Evolutionary conservation across 208 protist genomes (phyloP), one percentile per base, ranked within the genome.

Genomic region (Wallacemonas sp.): DNA sequence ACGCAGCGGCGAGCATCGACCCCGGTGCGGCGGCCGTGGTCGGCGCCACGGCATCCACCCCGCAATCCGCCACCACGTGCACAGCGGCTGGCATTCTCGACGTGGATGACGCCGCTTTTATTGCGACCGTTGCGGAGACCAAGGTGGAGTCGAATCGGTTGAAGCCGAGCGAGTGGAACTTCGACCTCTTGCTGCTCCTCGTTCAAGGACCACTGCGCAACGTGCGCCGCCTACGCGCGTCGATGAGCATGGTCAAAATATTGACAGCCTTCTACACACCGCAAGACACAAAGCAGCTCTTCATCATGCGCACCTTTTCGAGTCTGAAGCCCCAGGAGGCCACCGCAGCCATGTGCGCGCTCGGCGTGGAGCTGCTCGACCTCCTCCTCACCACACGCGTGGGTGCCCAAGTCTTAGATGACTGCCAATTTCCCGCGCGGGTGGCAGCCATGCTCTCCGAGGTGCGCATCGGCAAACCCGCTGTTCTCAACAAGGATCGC

Each of bases 231-330:
- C 79, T 96, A 55, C 76, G 81, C 17, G 66, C 64, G 5, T 73
- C 77, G 9, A 81, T 66, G 17, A 39, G 64, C 34, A 70, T 92
- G 47, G 59, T 96, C 26, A 72, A 83, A 42, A 70, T 68, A 17
- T 72, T 96, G 34, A 70, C 93, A 28, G 64, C 73, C 34, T 96
- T 93, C 74, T 96, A 86, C 77, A 84, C 66, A 2, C 90, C 90
- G 3, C 31, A 63, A 4, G 33, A 70, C 22, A 39, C 59, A 21
- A 8, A 49, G 41, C 72, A 73, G 22, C 56, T 68, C 46, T 83
- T 75, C n/a, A 80, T 82, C 63, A 56, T 79, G 27, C 66, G 68
- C 54, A 81, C 71, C 28, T 96, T 96, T 60, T 68, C 69, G 22
- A 75, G 75, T 15, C 66, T 93, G 30, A 61, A 55, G 3, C 36